Percentiles rank a stretch among this genome's conserved stretches.
These are phyloP conservation scores for Athelia psychrophila DNA, from an alignment of 1,284 basidiomycete species.

Conservation along the genomic window DNA sequence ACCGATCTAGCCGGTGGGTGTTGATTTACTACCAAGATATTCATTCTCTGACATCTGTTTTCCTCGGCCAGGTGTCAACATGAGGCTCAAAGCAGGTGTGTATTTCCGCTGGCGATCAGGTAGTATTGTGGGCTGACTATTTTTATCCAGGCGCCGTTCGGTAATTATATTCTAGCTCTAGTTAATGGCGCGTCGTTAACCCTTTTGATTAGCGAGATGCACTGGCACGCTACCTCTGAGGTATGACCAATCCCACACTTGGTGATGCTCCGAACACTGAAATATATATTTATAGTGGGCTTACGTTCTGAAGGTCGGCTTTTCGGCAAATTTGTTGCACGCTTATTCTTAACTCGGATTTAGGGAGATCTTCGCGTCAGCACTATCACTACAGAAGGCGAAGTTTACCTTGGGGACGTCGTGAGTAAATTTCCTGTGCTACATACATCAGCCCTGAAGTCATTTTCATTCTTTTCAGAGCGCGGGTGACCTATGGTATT, in stretches of 20 bases:
- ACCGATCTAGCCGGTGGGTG: constrained; percentile 29
- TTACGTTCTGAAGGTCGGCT: constrained; percentile 40
- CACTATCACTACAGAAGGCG: constrained; percentile 46
- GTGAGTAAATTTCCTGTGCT: constrained; percentile 25
- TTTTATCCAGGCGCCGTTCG: constrained; percentile 42
- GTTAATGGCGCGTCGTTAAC: constrained; percentile 1
- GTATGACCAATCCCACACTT: constrained; percentile 14
- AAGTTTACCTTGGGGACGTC: constrained; percentile 44
- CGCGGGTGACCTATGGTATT: constrained; percentile 58
- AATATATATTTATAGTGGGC: constrained; percentile 34
- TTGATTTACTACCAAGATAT: background rate
- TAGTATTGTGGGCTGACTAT: background rate
- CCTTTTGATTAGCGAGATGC: constrained; percentile 42
- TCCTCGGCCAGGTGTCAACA: constrained; percentile 41
- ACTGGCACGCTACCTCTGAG: constrained; percentile 58
- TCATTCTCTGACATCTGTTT: background rate
- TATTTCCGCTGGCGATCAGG: background rate
- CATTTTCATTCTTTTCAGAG: background rate
- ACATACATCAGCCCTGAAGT: background rate
- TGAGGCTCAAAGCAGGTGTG: constrained; percentile 43
- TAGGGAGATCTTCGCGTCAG: constrained; percentile 44
- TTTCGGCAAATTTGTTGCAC: background rate
- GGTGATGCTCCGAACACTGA: constrained; percentile 1
- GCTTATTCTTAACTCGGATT: constrained; percentile 3
- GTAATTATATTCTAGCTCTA: constrained; percentile 17